phyloP scores from a whole-genome alignment of 78 protist genomes.

The Parvularia atlantis region DNA sequence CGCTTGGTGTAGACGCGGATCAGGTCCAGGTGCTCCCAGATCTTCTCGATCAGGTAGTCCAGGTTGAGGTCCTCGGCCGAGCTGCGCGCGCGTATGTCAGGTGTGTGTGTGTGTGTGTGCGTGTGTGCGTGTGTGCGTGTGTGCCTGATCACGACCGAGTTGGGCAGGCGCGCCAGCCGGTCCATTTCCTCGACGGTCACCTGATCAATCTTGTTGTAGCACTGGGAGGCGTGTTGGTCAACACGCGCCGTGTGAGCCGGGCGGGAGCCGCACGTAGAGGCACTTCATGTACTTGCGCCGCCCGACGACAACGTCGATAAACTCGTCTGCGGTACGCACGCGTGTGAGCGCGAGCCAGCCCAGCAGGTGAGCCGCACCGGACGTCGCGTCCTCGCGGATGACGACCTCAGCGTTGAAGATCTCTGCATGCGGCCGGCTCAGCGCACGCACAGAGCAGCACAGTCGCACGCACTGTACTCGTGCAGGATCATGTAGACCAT shows the following conservation, averaged over 20 bases:
- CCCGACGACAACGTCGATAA: slow-evolving; percentile 95
- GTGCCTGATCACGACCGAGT: slow-evolving; percentile 11
- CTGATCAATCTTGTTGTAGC: slow-evolving; percentile 92
- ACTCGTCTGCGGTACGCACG: slow-evolving; percentile 87
- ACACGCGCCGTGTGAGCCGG: neutral
- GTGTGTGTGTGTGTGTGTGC: too few species aligned
- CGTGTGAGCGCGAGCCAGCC: too few species aligned
- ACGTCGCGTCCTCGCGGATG: slow-evolving; percentile 2
- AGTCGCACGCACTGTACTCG: neutral
- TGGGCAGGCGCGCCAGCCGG: slow-evolving; percentile 5
- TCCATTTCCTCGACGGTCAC: slow-evolving; percentile 83
- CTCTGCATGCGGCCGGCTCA: neutral
- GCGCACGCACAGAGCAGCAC: too few species aligned
- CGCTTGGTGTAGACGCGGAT: slow-evolving; percentile 93
- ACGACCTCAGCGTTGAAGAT: slow-evolving; percentile 22
- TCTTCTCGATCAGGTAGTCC: slow-evolving; percentile 75
- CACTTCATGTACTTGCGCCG: slow-evolving; percentile 87
- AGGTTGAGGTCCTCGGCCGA: slow-evolving; percentile 80
- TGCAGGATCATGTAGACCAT: slow-evolving; percentile 2
- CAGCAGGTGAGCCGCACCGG: too few species aligned
- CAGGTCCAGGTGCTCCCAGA: slow-evolving; percentile 88
- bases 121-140: too few species aligned
- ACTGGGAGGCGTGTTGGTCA: slow-evolving; percentile 14
- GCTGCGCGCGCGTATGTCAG: too few species aligned
- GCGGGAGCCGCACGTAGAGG: slow-evolving; percentile 38